A percentile compares a stretch with the other conserved stretches of the same genome.
phyloP scores from a whole-genome alignment of 164 flowering plant genomes.

The Malania oleifera region DNA sequence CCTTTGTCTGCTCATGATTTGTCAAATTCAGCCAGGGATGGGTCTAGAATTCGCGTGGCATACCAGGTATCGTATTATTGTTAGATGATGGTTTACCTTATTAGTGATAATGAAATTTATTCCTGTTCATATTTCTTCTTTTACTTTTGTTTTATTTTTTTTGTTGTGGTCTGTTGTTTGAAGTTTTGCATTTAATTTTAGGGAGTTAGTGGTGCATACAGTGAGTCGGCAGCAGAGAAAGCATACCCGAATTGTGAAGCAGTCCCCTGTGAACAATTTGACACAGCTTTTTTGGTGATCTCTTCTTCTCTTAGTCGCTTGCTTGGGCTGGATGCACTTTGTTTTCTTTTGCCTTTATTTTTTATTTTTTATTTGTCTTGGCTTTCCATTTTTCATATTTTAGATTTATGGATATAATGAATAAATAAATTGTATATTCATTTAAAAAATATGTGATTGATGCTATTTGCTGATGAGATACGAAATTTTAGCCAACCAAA shows the following conservation, averaged over 20 bases:
- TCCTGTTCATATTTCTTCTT: neutral
- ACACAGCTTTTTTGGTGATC: constrained; percentile 68
- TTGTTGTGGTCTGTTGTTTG: neutral
- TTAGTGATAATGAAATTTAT: too few species aligned
- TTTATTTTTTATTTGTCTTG: neutral
- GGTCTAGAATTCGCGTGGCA: constrained; percentile 69
- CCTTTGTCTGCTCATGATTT: constrained; percentile 37
- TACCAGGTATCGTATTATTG: constrained; percentile 52
- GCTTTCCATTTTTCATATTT: too few species aligned
- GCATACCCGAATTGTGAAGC: constrained; percentile 93
- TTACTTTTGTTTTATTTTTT: neutral
- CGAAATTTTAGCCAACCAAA: too few species aligned
- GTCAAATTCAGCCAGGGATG: constrained; percentile 29
- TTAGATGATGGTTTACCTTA: too few species aligned
- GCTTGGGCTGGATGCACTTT: too few species aligned
- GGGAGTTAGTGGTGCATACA: constrained; percentile 92
- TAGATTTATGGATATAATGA: too few species aligned
- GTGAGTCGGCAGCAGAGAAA: constrained; percentile 88
- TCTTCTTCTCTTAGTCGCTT: neutral
- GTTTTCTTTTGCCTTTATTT: neutral
- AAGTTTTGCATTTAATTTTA: constrained; percentile 13
- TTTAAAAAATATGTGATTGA: too few species aligned
- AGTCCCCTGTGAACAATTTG: constrained; percentile 90
- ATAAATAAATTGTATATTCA: too few species aligned
- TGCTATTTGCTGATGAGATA: too few species aligned